Conservation (phyloP, 1,284 basidiomycete genomes). For the Ceratobasidium sp. region DNA sequence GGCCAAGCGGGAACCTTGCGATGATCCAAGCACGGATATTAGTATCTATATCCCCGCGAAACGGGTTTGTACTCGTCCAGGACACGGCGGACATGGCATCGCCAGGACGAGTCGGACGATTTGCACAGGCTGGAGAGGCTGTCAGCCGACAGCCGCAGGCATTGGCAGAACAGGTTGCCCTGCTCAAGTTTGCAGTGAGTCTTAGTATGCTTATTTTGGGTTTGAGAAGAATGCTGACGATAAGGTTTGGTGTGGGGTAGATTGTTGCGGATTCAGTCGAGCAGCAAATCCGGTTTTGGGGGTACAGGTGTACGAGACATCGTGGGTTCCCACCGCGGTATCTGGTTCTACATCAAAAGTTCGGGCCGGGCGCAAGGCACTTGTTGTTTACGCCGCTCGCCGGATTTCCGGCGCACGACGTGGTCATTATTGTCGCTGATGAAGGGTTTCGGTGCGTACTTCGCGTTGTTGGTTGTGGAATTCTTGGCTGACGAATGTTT, state of each 20-base stretch:
- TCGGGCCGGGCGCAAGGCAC: conserved; percentile 67
- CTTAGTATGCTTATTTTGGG: background rate
- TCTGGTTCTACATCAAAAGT: conserved; percentile 67
- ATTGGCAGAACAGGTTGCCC: conserved; percentile 35
- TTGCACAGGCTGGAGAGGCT: conserved; percentile 70
- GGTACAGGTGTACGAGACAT: conserved; percentile 33
- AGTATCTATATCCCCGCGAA: conserved; percentile 18
- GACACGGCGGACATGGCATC: conserved; percentile 43
- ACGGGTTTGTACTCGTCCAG: conserved; percentile 38
- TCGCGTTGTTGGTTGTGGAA: conserved; percentile 69
- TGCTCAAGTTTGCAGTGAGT: conserved; percentile 38
- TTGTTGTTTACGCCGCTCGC: conserved; percentile 75
- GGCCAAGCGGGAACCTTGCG: conserved; percentile 9
- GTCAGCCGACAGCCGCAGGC: conserved; percentile 62
- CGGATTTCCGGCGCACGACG: conserved; percentile 75
- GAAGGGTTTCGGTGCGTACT: conserved; percentile 79
- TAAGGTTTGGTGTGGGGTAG: conserved; percentile 10
- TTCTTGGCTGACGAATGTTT: conserved; percentile 78
- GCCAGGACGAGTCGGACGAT: conserved; percentile 32
- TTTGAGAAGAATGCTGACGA: background rate
- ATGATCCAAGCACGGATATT: conserved; percentile 34
- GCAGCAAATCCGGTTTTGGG: conserved; percentile 47
- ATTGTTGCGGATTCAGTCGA: conserved; percentile 40
- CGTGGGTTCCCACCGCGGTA: conserved; percentile 6
- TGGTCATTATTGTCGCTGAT: conserved; percentile 80